Conservation (phyloP, 331 rosid genomes). For the Dryas integrifolia region DNA sequence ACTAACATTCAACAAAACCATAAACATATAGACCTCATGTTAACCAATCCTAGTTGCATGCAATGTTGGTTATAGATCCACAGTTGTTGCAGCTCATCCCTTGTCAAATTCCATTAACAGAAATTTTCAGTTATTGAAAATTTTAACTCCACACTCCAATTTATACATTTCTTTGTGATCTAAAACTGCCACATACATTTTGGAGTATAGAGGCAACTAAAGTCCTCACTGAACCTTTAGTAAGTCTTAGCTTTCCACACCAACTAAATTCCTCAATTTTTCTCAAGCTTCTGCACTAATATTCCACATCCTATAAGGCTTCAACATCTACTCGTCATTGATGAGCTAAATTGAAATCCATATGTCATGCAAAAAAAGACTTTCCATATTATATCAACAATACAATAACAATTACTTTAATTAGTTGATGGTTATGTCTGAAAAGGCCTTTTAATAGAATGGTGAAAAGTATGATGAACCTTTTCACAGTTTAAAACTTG, state of each 20-base stretch:
- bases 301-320: not conserved
- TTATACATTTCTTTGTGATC: not conserved
- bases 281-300: not conserved
- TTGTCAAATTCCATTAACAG: not conserved
- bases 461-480: not conserved
- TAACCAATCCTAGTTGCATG: not conserved
- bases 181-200: not conserved
- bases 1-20: not conserved
- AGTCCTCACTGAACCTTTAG: not conserved
- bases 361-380: not conserved
- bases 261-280: not conserved
- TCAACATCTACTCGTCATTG: not conserved
- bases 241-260: not conserved
- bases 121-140: not conserved
- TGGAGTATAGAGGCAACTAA: not conserved
- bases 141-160: not conserved
- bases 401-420: not conserved
- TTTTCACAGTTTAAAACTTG: not conserved
- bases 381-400: not conserved
- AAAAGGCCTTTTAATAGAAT: not conserved
- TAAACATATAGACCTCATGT: not conserved
- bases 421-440: not conserved
- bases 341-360: slow-evolving; percentile 1
- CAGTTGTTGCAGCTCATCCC: not conserved
- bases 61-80: not conserved